Base-by-base conservation (phyloP, 805 yeast genomes). In the Komagataella ulmi region DNA sequence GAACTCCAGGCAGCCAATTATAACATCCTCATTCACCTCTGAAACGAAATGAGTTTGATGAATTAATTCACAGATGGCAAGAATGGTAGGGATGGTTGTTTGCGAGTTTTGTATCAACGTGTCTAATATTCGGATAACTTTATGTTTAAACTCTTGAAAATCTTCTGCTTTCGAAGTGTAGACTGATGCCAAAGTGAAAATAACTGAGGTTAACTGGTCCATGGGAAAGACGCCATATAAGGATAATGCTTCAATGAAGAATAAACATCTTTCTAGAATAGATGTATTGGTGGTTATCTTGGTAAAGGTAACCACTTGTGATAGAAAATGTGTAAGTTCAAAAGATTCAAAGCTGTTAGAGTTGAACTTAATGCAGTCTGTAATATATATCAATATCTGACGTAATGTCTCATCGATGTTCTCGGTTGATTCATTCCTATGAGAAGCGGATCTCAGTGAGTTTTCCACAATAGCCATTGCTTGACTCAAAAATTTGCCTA, bases 151-250 rank as follows among this genome's bases (percentile, higher is more conserved):
- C 14, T 30, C 40, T 30, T 10, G 40, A 30, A 8, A 30, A n/a
- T 30, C 40, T 8, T 30, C 40, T 3, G 6, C 14, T 30, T 10
- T 5, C 8, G 14, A 14, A 8, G 12, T 30, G 14, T 30, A 30
- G 14, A 30, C 40, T 30, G 40, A 8, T 30, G 40, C 40, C 40
- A 30, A 30, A 10, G 14, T 30, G 5, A n/a, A 30, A 8, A 30
- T 30, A 30, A 30, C 40, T 14, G 21, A 53, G 58, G 46, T 59
- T 58, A 7, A 57, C 51, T 18, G 63, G 59, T 48, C 64, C 64
- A 21, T 58, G 60, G 59, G 64, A 58, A 48, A 62, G 61, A 17
- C 58, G 56, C 58, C 59, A 54, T 51, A 58, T 59, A 30, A 30
- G 14, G 40, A 30, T 14, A 30, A 30, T 10, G 40, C 14, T 10